These are phyloP conservation scores for Plasmodium fragile DNA, from an alignment of 169 alveolate species.

Conservation along the genomic window DNA sequence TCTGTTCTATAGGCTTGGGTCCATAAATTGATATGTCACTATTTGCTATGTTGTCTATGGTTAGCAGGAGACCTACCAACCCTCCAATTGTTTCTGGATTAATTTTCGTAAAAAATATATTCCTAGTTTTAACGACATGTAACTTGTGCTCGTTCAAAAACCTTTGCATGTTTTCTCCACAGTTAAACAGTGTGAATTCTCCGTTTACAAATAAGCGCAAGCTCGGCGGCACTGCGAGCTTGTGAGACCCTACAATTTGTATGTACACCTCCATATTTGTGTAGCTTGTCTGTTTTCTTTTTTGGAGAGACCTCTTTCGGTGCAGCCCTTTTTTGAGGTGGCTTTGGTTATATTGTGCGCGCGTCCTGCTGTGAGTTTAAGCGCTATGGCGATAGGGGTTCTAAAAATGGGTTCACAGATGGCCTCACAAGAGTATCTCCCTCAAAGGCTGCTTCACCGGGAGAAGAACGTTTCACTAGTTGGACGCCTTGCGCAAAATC, in stretches of 20 bases:
- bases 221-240: conserved; percentile 87
- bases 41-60: conserved; percentile 85
- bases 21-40: conserved; percentile 83
- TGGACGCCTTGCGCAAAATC: background rate
- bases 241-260: conserved; percentile 87
- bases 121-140: conserved; percentile 79
- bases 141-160: conserved; percentile 86
- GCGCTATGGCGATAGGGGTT: background rate
- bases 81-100: conserved; percentile 85
- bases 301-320: background rate
- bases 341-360: background rate
- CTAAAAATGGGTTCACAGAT: background rate
- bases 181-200: conserved; percentile 83
- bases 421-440: background rate
- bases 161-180: conserved; percentile 90
- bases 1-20: conserved; percentile 79
- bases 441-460: background rate
- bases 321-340: conserved; percentile 19
- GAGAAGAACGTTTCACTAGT: background rate
- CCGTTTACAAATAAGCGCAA: conserved; percentile 85
- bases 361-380: background rate
- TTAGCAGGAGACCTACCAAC: conserved; percentile 86
- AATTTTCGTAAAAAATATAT: conserved; percentile 83
- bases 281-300: conserved; percentile 42
- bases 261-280: conserved; percentile 81